phyloP scores from a whole-genome alignment of 495 filamentous ascomycete species.

The Evernia prunastri region DNA sequence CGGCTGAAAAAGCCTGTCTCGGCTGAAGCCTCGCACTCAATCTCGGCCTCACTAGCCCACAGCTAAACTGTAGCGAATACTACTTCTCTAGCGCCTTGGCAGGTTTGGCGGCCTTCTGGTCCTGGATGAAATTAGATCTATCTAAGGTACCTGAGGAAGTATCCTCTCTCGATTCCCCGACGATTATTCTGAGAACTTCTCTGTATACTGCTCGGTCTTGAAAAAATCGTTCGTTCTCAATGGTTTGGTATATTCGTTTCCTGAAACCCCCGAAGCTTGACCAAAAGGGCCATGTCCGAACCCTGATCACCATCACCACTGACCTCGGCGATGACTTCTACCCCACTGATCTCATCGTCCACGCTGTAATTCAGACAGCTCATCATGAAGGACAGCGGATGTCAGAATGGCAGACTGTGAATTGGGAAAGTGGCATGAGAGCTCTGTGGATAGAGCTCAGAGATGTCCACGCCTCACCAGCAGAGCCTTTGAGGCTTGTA shows the following conservation, averaged over 20 bases:
- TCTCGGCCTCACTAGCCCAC: no score
- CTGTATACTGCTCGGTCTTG: neutral
- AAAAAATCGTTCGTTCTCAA: constrained; percentile 22
- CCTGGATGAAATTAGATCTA: neutral
- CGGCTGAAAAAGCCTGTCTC: no score
- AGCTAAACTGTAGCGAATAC: no score
- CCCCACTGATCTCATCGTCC: constrained; percentile 49
- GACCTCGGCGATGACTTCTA: constrained; percentile 86
- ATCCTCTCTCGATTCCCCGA: neutral
- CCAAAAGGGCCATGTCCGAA: constrained; percentile 36
- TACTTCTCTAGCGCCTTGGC: neutral
- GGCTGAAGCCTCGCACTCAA: no score
- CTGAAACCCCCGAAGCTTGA: constrained; percentile 54
- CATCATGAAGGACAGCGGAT: constrained; percentile 37
- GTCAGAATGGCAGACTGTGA: constrained; percentile 37
- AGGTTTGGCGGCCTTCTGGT: no score
- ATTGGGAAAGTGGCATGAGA: constrained; percentile 52
- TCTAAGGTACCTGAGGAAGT: neutral
- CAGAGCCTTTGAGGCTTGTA: constrained; percentile 29
- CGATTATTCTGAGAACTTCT: neutral
- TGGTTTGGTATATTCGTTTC: constrained; percentile 70
- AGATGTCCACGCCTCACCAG: constrained; percentile 17
- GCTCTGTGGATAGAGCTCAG: constrained; percentile 39
- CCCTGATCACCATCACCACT: constrained; percentile 76
- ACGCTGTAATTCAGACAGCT: constrained; percentile 32